These are phyloP conservation scores for Alternaria sp. DNA, from an alignment of 2,329 filamentous ascomycete genomes.

Conservation along the genomic window DNA sequence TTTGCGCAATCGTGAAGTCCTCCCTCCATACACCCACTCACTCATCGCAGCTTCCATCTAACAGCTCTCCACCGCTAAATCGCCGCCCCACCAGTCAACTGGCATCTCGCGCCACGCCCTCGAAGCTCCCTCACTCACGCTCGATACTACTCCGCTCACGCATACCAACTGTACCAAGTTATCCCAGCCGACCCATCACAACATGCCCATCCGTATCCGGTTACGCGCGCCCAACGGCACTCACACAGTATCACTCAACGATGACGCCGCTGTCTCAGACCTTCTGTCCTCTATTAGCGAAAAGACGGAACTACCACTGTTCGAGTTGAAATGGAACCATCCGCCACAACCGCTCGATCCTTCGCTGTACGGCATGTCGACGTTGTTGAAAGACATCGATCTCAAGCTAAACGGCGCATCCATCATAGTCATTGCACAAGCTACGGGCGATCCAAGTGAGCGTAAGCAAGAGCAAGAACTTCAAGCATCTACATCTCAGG, in stretches of 20 bases:
- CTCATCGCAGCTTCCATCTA: constrained; percentile 14
- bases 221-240: constrained; percentile 79
- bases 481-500: constrained; percentile 24
- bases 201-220: constrained; percentile 72
- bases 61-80: constrained; percentile 14
- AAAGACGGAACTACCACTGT: constrained; percentile 70
- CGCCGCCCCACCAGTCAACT: constrained; percentile 18
- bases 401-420: constrained; percentile 74
- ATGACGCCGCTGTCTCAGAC: constrained; percentile 71
- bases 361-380: constrained; percentile 60
- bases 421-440: constrained; percentile 67
- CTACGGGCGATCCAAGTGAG: constrained; percentile 47
- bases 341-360: constrained; percentile 76
- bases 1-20: constrained; percentile 8
- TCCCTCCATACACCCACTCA: background rate
- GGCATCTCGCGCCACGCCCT: constrained; percentile 6
- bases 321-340: constrained; percentile 85
- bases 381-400: constrained; percentile 64
- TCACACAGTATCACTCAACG: constrained; percentile 73
- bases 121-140: constrained; percentile 5
- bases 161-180: background rate
- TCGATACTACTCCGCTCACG: constrained; percentile 2
- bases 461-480: constrained; percentile 23
- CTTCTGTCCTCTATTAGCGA: constrained; percentile 69
- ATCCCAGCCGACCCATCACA: constrained; percentile 1